These are phyloP conservation scores for Bipolaris bicolor DNA, from an alignment of 2,329 filamentous ascomycete species.

Conservation along the genomic window DNA sequence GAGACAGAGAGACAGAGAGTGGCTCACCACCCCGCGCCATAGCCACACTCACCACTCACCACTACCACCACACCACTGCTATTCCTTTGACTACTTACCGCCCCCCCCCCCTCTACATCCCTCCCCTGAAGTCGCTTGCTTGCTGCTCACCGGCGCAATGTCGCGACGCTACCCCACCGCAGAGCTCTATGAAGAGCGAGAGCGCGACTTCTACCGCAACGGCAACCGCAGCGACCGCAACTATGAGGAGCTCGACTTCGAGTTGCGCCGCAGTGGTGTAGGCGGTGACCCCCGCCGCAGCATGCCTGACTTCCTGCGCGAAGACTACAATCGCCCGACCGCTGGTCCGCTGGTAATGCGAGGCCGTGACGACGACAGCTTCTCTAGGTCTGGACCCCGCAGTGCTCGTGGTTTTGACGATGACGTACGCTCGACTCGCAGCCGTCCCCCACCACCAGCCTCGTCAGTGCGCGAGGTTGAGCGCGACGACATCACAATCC, in stretches of 20 bases:
- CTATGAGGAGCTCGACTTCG: slow-evolving; percentile 59
- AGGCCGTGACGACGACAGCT: slow-evolving; percentile 48
- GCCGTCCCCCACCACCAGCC: slow-evolving; percentile 37
- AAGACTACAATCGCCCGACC: slow-evolving; percentile 57
- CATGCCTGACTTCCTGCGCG: slow-evolving; percentile 56
- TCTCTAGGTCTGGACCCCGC: slow-evolving; percentile 41
- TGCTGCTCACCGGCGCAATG: slow-evolving; percentile 21
- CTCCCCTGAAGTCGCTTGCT: slow-evolving; percentile 20
- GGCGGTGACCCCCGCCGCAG: slow-evolving; percentile 49
- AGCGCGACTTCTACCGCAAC: slow-evolving; percentile 57
- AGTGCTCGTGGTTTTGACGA: slow-evolving; percentile 50
- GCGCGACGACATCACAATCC: slow-evolving; percentile 48
- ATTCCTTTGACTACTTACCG: not conserved
- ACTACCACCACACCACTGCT: not conserved
- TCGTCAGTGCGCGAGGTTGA: slow-evolving; percentile 39
- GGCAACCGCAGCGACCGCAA: slow-evolving; percentile 50
- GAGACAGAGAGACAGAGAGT: slow-evolving; percentile 5
- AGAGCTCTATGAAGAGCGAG: slow-evolving; percentile 57
- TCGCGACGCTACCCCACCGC: slow-evolving; percentile 54
- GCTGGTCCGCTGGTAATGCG: slow-evolving; percentile 56
- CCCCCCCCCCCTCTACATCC: not conserved
- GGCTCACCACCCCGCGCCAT: slow-evolving; percentile 20
- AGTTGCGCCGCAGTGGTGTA: slow-evolving; percentile 48
- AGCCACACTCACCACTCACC: not conserved
- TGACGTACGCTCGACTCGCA: slow-evolving; percentile 46